Conservation (phyloP, 805 yeast species). For the Spathaspora girioi region DNA sequence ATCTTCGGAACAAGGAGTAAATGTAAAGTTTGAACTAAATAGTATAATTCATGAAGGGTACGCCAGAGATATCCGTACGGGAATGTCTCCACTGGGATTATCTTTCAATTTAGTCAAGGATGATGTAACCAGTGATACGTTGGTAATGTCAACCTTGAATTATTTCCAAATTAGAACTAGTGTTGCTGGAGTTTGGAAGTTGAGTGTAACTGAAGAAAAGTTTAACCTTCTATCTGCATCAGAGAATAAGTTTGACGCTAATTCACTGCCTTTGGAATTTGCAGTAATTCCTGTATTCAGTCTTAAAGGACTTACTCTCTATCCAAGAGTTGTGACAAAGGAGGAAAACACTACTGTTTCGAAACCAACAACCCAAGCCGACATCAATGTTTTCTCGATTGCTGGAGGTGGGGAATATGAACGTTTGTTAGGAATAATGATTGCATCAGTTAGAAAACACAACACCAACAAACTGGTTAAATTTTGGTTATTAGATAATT, state of each 20-base stretch:
- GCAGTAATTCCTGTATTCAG: constrained; percentile 34
- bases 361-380: constrained; percentile 40
- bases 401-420: constrained; percentile 84
- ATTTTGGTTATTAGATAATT: constrained; percentile 86
- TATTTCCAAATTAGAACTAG: constrained; percentile 72
- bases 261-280: constrained; percentile 17
- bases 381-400: constrained; percentile 74
- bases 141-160: constrained; percentile 76
- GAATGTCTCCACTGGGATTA: constrained; percentile 48
- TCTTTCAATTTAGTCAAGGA: constrained; percentile 35
- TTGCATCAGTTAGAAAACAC: constrained; percentile 66
- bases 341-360: constrained; percentile 24
- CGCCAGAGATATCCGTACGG: constrained; percentile 43
- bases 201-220: constrained; percentile 27
- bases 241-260: constrained; percentile 37
- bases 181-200: constrained; percentile 63
- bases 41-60: constrained; percentile 69
- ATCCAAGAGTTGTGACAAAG: constrained; percentile 37
- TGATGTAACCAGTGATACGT: constrained; percentile 46
- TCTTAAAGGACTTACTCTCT: constrained; percentile 43
- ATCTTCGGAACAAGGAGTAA: constrained; percentile 37
- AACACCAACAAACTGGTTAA: constrained; percentile 54
- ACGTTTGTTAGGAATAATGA: constrained; percentile 72
- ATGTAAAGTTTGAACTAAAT: constrained; percentile 49
- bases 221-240: constrained; percentile 35